These are phyloP conservation scores for Phascolomyces articulosus DNA, from an alignment of 371 early-diverging fungal species.

Conservation along the genomic window DNA sequence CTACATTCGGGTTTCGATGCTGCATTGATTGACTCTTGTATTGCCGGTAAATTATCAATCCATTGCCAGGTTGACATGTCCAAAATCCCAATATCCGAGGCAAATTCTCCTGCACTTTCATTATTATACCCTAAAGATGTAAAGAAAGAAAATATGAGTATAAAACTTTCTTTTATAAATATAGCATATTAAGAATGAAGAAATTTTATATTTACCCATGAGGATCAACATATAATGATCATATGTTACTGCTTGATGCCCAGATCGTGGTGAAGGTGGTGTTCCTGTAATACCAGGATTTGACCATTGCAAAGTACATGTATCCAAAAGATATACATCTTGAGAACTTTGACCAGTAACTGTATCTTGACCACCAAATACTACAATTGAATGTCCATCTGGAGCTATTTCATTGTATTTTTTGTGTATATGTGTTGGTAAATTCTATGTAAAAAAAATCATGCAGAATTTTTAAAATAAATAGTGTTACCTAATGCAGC, in stretches of 20 bases:
- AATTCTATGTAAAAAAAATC: no score
- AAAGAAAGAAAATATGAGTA: no score
- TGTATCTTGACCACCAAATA: constrained; percentile 35
- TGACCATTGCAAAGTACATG: constrained; percentile 44
- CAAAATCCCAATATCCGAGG: constrained; percentile 33
- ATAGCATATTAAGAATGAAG: no score
- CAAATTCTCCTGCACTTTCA: constrained; percentile 17
- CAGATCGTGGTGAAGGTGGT: constrained; percentile 33
- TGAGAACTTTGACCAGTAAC: constrained; percentile 3
- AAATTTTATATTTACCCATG: constrained; percentile 24
- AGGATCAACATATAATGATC: constrained; percentile 46
- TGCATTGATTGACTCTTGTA: neutral
- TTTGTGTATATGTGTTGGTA: no score
- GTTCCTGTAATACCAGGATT: constrained; percentile 26
- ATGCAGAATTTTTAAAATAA: no score
- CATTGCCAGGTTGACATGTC: constrained; percentile 46
- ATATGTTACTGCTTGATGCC: constrained; percentile 36
- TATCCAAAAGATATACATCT: constrained; percentile 42
- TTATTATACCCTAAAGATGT: constrained; percentile 2
- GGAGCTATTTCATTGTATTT: constrained; percentile 22
- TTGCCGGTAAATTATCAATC: constrained; percentile 27
- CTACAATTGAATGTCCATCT: constrained; percentile 43
- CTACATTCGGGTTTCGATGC: constrained; percentile 16
- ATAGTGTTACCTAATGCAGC: constrained; percentile 30
- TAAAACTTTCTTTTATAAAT: no score